phyloP scores from a whole-genome alignment of 1,284 basidiomycete genomes.

The Tilletiopsis washingtonensis region DNA sequence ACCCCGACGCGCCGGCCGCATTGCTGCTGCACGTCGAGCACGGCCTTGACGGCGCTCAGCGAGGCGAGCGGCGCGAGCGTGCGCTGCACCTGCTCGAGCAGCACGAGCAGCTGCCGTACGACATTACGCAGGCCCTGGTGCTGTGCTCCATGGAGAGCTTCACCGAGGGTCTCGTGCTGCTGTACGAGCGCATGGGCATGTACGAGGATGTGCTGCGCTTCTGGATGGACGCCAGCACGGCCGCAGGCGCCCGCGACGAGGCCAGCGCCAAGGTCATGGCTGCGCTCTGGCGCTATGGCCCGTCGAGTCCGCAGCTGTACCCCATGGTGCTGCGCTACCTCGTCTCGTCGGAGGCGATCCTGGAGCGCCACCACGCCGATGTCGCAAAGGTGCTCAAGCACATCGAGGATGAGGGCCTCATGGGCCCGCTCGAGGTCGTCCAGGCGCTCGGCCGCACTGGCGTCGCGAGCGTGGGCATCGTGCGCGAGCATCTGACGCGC shows the following conservation, averaged over 20 bases:
- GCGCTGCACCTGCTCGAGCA: constrained; percentile 35
- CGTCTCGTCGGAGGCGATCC: constrained; percentile 59
- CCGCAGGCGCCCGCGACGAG: constrained; percentile 28
- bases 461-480: constrained; percentile 77
- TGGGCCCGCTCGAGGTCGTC: constrained; percentile 79
- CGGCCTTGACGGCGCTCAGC: constrained; percentile 5
- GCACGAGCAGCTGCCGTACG: constrained; percentile 60
- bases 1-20: background rate
- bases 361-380: constrained; percentile 64
- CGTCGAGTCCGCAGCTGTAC: constrained; percentile 66
- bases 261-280: constrained; percentile 58
- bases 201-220: constrained; percentile 88
- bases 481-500: constrained; percentile 77
- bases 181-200: constrained; percentile 93
- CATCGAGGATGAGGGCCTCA: constrained; percentile 69
- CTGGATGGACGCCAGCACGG: constrained; percentile 59
- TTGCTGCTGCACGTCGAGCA: too few species aligned
- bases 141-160: constrained; percentile 78
- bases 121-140: constrained; percentile 81
- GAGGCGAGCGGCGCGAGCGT: constrained; percentile 1
- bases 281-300: constrained; percentile 67
- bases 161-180: constrained; percentile 71
- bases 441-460: constrained; percentile 77
- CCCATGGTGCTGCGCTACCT: constrained; percentile 82
- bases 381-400: constrained; percentile 59